Evolutionary conservation across 2,329 filamentous ascomycete genomes (phyloP).

Genomic region (Calonectria hawksworthii): DNA sequence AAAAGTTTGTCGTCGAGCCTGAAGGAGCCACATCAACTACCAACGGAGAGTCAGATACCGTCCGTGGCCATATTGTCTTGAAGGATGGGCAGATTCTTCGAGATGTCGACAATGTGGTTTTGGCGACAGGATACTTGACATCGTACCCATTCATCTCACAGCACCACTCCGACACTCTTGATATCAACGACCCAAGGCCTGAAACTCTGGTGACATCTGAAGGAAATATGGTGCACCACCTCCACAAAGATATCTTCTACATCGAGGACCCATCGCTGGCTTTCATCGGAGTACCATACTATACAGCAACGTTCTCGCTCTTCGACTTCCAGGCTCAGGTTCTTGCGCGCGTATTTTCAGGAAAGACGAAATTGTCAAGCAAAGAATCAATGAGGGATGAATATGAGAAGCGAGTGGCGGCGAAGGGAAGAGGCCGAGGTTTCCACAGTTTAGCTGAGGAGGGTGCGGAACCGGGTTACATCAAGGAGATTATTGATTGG

Average conservation of each 20-base stretch:
- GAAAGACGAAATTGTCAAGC: conserved; percentile 51
- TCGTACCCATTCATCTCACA: conserved; percentile 74
- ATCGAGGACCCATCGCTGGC: conserved; percentile 74
- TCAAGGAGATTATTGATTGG: conserved; percentile 41
- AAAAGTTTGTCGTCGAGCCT: conserved; percentile 56
- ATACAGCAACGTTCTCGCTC: conserved; percentile 76
- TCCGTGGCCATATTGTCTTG: conserved; percentile 66
- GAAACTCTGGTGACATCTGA: conserved; percentile 71
- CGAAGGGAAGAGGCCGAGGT: conserved; percentile 36
- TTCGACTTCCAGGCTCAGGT: conserved; percentile 79
- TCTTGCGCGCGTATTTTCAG: conserved; percentile 69
- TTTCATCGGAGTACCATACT: conserved; percentile 76
- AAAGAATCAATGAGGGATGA: conserved; percentile 24
- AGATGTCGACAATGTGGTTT: conserved; percentile 72
- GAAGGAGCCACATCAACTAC: conserved; percentile 12
- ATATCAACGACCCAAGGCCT: conserved; percentile 63
- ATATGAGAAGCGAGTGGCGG: conserved; percentile 40
- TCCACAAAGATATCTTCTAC: conserved; percentile 81
- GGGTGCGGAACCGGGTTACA: conserved; percentile 41
- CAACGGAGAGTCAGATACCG: conserved; percentile 47
- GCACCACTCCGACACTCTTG: conserved; percentile 56
- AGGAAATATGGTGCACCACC: conserved; percentile 74
- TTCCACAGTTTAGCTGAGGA: conserved; percentile 44
- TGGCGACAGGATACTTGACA: conserved; percentile 79
- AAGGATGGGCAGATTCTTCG: conserved; percentile 65